Evolutionary conservation across 2,329 filamentous ascomycete species (phyloP).

Genomic region (Metarhizium robertsii): DNA sequence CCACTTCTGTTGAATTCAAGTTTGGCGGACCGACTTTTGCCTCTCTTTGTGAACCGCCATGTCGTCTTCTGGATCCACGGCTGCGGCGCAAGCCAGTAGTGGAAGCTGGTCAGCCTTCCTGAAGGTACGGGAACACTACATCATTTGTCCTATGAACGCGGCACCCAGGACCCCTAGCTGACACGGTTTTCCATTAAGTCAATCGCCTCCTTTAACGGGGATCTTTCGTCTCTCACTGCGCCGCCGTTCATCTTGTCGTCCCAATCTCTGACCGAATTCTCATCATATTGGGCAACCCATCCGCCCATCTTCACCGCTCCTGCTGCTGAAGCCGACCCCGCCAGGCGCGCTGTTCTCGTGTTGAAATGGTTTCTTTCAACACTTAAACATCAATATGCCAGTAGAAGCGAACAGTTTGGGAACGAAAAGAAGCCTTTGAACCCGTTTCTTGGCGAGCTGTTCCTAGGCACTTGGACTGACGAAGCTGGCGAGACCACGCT

Average conservation of each 20-base stretch:
- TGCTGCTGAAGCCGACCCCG: slow-evolving; percentile 66
- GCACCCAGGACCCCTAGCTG: slow-evolving; percentile 2
- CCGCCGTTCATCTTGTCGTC: slow-evolving; percentile 75
- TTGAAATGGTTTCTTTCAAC: slow-evolving; percentile 94
- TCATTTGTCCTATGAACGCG: neutral
- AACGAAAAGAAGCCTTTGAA: slow-evolving; percentile 98
- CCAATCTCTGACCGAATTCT: slow-evolving; percentile 72
- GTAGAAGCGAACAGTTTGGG: slow-evolving; percentile 66
- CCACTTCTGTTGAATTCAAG: neutral
- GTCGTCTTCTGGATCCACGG: slow-evolving; percentile 18
- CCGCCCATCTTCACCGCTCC: slow-evolving; percentile 73
- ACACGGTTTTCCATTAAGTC: slow-evolving; percentile 34
- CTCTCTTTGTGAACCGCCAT: slow-evolving; percentile 12
- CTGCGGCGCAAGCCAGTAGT: slow-evolving; percentile 28
- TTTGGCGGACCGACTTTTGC: neutral
- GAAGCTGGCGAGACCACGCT: slow-evolving; percentile 72
- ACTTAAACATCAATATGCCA: slow-evolving; percentile 75
- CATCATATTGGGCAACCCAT: slow-evolving; percentile 75
- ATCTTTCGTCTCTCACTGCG: slow-evolving; percentile 70
- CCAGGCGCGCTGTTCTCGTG: slow-evolving; percentile 78
- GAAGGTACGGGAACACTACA: slow-evolving; percentile 28
- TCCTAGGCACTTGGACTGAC: slow-evolving; percentile 85
- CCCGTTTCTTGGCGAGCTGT: slow-evolving; percentile 90
- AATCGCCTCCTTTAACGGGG: slow-evolving; percentile 73
- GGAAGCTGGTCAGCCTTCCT: slow-evolving; percentile 44